Percentiles rank a stretch among this genome's conserved stretches.
phyloP scores from a whole-genome alignment of 2,329 filamentous ascomycete species.

The Penicillium janthinellum region DNA sequence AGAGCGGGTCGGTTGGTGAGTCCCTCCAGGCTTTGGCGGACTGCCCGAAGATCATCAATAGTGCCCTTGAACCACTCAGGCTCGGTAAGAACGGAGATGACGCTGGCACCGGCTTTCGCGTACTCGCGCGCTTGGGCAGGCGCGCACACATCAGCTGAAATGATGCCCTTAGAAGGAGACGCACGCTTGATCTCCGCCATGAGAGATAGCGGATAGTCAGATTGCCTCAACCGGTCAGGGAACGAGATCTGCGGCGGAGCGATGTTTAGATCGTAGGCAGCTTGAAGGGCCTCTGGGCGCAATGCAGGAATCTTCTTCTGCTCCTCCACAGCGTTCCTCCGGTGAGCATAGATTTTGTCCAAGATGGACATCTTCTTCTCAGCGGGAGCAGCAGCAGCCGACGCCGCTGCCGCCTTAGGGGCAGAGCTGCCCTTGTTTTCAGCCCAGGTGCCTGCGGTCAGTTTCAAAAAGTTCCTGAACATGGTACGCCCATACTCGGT shows the following conservation, averaged over 20 bases:
- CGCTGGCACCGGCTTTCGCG: slow-evolving; percentile 89
- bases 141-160: slow-evolving; percentile 82
- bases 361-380: slow-evolving; percentile 80
- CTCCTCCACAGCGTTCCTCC: slow-evolving; percentile 71
- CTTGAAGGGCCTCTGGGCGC: slow-evolving; percentile 78
- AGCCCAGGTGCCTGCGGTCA: slow-evolving; percentile 89
- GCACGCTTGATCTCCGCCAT: slow-evolving; percentile 98
- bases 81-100: slow-evolving; percentile 97
- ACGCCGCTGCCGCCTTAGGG: slow-evolving; percentile 15
- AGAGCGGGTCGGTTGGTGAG: slow-evolving; percentile 93
- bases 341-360: slow-evolving; percentile 84
- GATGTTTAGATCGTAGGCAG: slow-evolving; percentile 79
- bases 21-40: slow-evolving; percentile 82
- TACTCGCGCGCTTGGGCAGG: slow-evolving; percentile 89
- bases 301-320: slow-evolving; percentile 88
- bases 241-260: slow-evolving; percentile 84
- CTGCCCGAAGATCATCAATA: slow-evolving; percentile 86
- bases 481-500: slow-evolving; percentile 85
- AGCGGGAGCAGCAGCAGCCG: slow-evolving; percentile 25
- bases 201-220: slow-evolving; percentile 83
- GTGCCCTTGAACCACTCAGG: slow-evolving; percentile 99
- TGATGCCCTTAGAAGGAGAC: slow-evolving; percentile 94
- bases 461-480: slow-evolving; percentile 86
- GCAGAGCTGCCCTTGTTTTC: slow-evolving; percentile 62
- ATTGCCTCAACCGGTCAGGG: slow-evolving; percentile 74